Evolutionary conservation across 108 stramenopile genomes (phyloP), one percentile per base, ranked within the genome.

Genomic region (Cyclotella sp.): DNA sequence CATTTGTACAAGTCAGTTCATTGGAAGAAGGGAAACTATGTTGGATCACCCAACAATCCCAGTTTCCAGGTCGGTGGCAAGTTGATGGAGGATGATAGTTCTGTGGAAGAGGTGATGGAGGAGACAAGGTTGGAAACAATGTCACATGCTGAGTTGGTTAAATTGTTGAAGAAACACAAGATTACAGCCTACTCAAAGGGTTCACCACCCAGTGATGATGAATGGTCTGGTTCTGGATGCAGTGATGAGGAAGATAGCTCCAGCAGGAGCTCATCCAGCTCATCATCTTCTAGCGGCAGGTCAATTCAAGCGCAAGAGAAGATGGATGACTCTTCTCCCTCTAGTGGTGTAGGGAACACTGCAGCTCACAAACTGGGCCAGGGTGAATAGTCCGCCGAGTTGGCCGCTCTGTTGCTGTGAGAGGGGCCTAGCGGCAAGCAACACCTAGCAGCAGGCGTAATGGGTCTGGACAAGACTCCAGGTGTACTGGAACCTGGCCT

Each of bases 391-490:
- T n/a, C n/a, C n/a, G n/a, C n/a, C 63, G 41, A 63, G 63, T 44
- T 63, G 63, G 41, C 43, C 63, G 41, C 42, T 63, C 63, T 63
- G 63, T 22, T 43, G 63, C 63, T 63, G 63, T 27, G 63, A 44
- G 63, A 63, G 63, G 63, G 63, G 43, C 63, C 63, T 41, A 41
- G 41, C 63, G 63, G 63, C 63, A 63, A 22, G 16, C 9, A 41
- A 22, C 51, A 18, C 19, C 9, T 69, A 57, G 52, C 51, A 57
- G 54, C 52, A 57, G 22, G n/a, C 14, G n/a, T 72, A 53, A 0
- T 57, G 57, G 29, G 24, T 59, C 59, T 21, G 66, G 66, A 27
- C 10, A 18, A 27, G 40, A 58, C 30, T 30, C 29, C 21, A 42
- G 39, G 69, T 52, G 69, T 27, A 21, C 19, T 55, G 46, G 71